Evolutionary conservation across 2,329 filamentous ascomycete genomes (phyloP).

Genomic region (Alternaria triticimaculans): DNA sequence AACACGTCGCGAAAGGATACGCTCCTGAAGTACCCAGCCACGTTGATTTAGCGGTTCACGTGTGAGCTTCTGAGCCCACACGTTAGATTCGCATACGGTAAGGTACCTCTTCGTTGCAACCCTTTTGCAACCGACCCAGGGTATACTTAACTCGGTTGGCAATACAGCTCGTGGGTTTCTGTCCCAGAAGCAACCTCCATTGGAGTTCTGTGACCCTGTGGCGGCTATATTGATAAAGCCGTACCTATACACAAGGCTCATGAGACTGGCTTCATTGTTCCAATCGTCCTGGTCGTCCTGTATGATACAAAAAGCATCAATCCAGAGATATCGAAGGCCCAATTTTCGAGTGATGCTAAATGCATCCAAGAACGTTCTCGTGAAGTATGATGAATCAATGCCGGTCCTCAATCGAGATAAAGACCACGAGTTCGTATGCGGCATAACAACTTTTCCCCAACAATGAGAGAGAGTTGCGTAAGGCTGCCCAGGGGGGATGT

Average conservation of each 20-base stretch:
- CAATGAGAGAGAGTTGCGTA: constrained; percentile 3
- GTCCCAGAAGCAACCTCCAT: constrained; percentile 1
- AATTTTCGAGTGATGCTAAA: neutral
- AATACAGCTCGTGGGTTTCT: neutral
- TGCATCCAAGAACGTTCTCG: neutral
- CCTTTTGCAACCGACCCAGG: neutral
- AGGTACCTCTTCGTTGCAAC: neutral
- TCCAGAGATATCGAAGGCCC: neutral
- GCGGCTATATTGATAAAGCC: constrained; percentile 6
- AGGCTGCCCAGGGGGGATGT: neutral
- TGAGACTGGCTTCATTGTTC: neutral
- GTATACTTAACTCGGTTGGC: neutral
- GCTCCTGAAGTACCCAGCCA: constrained; percentile 17
- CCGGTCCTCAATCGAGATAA: too few species aligned
- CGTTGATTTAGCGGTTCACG: constrained; percentile 7
- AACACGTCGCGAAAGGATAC: constrained; percentile 23
- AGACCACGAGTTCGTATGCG: too few species aligned
- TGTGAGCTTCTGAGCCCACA: neutral
- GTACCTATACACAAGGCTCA: neutral
- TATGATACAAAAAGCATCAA: constrained; percentile 2
- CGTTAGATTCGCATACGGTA: neutral
- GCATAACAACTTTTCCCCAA: neutral
- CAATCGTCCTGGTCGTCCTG: neutral
- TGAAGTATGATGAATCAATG: too few species aligned
- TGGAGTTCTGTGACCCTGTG: neutral